Conservation (phyloP, 2,329 filamentous ascomycete genomes). For the Fusarium goolgardi region DNA sequence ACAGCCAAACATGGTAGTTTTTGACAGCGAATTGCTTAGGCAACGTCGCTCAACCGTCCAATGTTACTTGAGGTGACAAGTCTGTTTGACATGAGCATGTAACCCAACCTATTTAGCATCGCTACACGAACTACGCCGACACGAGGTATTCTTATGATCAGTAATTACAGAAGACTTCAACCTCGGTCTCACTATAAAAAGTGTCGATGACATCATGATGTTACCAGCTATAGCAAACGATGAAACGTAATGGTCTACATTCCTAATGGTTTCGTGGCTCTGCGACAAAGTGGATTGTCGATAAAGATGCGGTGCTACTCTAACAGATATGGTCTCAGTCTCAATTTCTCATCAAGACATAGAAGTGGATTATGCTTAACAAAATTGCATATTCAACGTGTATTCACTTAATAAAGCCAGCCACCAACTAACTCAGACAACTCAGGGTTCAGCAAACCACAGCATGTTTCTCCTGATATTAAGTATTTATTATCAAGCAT, state of each 20-base stretch:
- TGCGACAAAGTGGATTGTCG: neutral
- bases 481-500: neutral
- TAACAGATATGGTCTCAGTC: neutral
- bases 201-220: slow-evolving; percentile 18
- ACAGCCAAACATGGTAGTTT: slow-evolving; percentile 7
- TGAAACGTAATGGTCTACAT: neutral
- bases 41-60: neutral
- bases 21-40: neutral
- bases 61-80: neutral
- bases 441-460: neutral
- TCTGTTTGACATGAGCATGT: slow-evolving; percentile 10
- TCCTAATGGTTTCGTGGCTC: neutral
- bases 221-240: neutral
- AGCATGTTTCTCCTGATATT: neutral
- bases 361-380: neutral
- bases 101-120: neutral
- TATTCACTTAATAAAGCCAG: neutral
- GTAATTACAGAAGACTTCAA: neutral
- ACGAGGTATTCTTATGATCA: slow-evolving; percentile 5
- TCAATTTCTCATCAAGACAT: neutral
- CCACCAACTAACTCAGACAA: neutral
- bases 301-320: rapidly evolving
- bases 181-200: neutral
- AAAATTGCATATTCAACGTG: neutral
- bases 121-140: neutral